Evolutionary conservation across 805 yeast species (phyloP).

Genomic region (Teunomyces atbi): DNA sequence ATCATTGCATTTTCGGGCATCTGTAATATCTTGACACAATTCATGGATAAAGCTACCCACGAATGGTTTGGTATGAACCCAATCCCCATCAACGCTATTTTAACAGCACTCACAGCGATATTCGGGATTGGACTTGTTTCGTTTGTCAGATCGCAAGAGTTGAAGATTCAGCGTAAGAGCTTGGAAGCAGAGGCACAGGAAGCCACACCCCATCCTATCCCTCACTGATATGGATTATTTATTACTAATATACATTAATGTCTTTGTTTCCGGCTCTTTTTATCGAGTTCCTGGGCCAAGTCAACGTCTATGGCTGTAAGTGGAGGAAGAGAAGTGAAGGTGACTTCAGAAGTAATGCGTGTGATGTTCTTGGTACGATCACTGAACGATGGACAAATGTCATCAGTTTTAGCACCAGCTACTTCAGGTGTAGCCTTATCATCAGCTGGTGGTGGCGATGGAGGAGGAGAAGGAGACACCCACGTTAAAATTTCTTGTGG

Average conservation of each 20-base stretch:
- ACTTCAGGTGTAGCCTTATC: no score
- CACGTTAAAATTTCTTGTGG: neutral
- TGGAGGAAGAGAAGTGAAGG: constrained; percentile 16
- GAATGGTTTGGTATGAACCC: constrained; percentile 70
- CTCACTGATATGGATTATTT: constrained; percentile 22
- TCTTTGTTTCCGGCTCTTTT: constrained; percentile 12
- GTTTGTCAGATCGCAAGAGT: constrained; percentile 43
- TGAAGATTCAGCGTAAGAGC: constrained; percentile 44
- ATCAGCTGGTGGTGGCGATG: neutral
- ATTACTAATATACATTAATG: constrained; percentile 2
- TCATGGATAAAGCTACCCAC: constrained; percentile 71
- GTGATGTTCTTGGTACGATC: neutral
- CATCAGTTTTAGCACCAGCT: no score
- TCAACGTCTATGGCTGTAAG: constrained; percentile 28
- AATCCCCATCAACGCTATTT: constrained; percentile 62
- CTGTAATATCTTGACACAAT: constrained; percentile 71
- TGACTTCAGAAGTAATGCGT: neutral
- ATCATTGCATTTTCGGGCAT: constrained; percentile 79
- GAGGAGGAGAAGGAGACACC: neutral
- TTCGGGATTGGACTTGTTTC: constrained; percentile 47
- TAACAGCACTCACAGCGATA: constrained; percentile 54
- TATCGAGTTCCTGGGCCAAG: constrained; percentile 15
- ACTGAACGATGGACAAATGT: neutral
- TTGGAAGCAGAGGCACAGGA: constrained; percentile 64
- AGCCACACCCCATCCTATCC: constrained; percentile 50